phyloP scores from a whole-genome alignment of 495 filamentous ascomycete genomes.

The Penicillium verhagenii region DNA sequence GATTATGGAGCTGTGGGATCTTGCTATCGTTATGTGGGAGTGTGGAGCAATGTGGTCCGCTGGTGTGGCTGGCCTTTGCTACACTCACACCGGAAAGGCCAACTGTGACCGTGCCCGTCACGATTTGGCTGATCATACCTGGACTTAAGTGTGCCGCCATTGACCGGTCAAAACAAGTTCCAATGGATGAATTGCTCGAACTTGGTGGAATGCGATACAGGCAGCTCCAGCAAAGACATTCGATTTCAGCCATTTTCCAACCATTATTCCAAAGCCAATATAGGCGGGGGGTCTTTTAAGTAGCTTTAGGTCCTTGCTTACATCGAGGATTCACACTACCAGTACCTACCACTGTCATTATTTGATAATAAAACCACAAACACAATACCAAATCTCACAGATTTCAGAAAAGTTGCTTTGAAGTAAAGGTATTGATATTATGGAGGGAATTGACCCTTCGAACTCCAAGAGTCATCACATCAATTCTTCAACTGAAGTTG shows the following conservation, averaged over 20 bases:
- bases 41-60: conserved; percentile 12
- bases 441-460: too few relatives aligned
- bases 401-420: too few relatives aligned
- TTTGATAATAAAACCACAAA: too few relatives aligned
- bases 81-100: conserved; percentile 9
- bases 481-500: too few relatives aligned
- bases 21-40: conserved; percentile 15
- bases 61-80: conserved; percentile 15
- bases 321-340: neutral
- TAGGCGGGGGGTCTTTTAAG: neutral
- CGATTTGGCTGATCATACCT: conserved; percentile 13
- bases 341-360: neutral
- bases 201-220: neutral
- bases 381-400: too few relatives aligned
- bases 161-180: too few relatives aligned
- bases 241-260: neutral
- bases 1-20: conserved; percentile 12
- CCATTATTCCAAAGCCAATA: neutral
- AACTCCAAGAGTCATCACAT: too few relatives aligned
- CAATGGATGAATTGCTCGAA: neutral
- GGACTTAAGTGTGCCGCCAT: conserved; percentile 7
- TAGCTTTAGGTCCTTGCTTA: neutral
- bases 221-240: neutral
- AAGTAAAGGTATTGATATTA: too few relatives aligned
- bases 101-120: conserved; percentile 13